These are phyloP conservation scores for Tricholoma sp. DNA, from an alignment of 768 basidiomycete species.

Conservation along the genomic window DNA sequence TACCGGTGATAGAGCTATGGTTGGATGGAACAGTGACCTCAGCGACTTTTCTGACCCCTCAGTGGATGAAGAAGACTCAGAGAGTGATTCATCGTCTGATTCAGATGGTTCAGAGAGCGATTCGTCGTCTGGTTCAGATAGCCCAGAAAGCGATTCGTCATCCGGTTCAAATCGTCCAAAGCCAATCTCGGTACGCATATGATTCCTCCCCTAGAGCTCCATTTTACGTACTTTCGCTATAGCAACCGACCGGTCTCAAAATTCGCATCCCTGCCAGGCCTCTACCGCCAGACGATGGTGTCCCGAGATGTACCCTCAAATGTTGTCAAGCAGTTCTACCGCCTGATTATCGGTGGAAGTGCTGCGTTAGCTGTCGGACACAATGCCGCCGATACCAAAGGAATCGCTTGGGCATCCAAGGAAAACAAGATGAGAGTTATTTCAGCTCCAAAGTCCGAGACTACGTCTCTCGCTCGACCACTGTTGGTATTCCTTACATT, in stretches of 20 bases:
- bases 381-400: conserved; percentile 30
- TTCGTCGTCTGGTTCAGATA: conserved; percentile 19
- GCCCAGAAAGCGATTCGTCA: conserved; percentile 7
- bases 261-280: conserved; percentile 27
- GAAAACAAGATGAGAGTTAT: conserved; percentile 17
- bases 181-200: background rate
- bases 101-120: too few species aligned
- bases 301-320: conserved; percentile 23
- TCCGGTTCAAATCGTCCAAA: background rate
- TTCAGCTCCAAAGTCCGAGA: conserved; percentile 12
- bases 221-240: background rate
- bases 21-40: conserved; percentile 31
- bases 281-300: conserved; percentile 1
- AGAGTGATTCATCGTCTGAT: conserved; percentile 4
- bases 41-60: conserved; percentile 25
- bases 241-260: conserved; percentile 20
- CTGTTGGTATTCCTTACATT: conserved; percentile 9
- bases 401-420: conserved; percentile 22
- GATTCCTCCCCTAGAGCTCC: background rate
- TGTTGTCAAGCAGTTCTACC: conserved; percentile 30
- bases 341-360: conserved; percentile 33
- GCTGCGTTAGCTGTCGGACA: conserved; percentile 37
- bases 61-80: conserved; percentile 17
- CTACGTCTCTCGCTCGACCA: background rate
- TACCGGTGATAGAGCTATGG: conserved; percentile 1